These are phyloP conservation scores for Pisolithus orientalis DNA, from an alignment of 768 basidiomycete species.

Conservation along the genomic window DNA sequence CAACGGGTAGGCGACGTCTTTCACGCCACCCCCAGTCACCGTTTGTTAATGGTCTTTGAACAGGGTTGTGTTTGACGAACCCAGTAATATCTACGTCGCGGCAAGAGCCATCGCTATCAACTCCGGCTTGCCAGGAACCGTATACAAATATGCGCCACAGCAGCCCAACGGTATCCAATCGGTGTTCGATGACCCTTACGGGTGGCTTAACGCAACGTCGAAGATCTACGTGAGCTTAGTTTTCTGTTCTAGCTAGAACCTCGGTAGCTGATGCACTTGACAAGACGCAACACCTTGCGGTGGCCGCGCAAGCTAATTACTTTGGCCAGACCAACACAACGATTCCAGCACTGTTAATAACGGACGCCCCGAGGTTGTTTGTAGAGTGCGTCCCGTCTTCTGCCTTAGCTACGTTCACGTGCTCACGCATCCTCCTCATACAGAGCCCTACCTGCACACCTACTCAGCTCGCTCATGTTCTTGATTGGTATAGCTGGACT, in stretches of 20 bases:
- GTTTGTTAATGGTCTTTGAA: not conserved
- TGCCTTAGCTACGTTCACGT: not conserved
- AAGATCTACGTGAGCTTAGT: constrained; percentile 26
- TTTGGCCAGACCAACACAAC: constrained; percentile 40
- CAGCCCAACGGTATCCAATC: constrained; percentile 34
- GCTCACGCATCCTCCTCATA: constrained; percentile 4
- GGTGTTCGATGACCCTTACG: constrained; percentile 42
- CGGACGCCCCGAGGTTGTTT: constrained; percentile 42
- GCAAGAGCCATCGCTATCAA: constrained; percentile 45
- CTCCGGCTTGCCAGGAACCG: constrained; percentile 54
- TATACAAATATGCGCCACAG: constrained; percentile 47
- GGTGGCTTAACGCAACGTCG: constrained; percentile 47
- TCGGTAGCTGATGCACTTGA: not conserved
- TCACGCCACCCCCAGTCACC: not conserved
- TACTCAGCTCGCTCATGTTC: constrained; percentile 44
- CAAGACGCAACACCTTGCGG: constrained; percentile 53
- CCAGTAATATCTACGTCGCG: constrained; percentile 38
- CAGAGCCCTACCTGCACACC: constrained; percentile 49
- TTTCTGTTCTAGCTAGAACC: not conserved
- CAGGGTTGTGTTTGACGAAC: constrained; percentile 38
- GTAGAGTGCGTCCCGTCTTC: constrained; percentile 44
- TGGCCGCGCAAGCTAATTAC: constrained; percentile 54
- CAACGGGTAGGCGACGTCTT: constrained; percentile 44
- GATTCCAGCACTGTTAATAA: constrained; percentile 34
- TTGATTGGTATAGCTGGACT: constrained; percentile 43